Evolutionary conservation across 169 alveolate species (phyloP).

Genomic region (Perkinsus marinus): DNA sequence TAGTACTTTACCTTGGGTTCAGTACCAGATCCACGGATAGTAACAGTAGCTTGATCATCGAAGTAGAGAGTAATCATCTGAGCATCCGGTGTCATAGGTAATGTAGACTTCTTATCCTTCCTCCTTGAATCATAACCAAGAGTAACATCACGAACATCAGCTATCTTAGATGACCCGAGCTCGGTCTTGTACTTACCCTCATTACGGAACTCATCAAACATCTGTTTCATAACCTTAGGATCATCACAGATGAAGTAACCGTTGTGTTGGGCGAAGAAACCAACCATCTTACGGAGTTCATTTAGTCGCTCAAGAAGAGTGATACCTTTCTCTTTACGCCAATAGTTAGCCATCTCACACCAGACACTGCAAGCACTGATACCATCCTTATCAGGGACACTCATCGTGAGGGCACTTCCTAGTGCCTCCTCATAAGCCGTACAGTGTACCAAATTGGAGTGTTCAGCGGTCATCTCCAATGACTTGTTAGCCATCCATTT

Average conservation of each 20-base stretch:
- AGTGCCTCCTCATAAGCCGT: constrained; percentile 33
- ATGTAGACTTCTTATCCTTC: constrained; percentile 30
- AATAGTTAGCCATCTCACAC: constrained; percentile 31
- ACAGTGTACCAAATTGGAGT: constrained; percentile 27
- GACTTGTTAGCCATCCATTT: constrained; percentile 38
- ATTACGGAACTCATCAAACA: constrained; percentile 36
- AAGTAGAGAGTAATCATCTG: constrained; percentile 37
- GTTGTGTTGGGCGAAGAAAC: constrained; percentile 30
- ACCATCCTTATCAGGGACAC: constrained; percentile 44
- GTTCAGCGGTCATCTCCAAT: constrained; percentile 18
- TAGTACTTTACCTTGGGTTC: constrained; percentile 48
- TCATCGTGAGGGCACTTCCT: constrained; percentile 35
- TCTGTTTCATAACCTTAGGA: constrained; percentile 13
- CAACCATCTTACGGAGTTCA: constrained; percentile 21
- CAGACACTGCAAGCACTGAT: constrained; percentile 40
- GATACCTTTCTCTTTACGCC: not conserved
- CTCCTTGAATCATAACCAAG: constrained; percentile 37
- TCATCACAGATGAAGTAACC: constrained; percentile 31
- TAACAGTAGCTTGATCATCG: constrained; percentile 30
- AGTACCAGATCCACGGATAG: constrained; percentile 39
- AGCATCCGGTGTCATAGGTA: constrained; percentile 31
- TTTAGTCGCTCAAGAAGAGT: constrained; percentile 21
- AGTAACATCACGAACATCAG: constrained; percentile 34
- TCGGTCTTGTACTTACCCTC: constrained; percentile 17
- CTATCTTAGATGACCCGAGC: constrained; percentile 31